Base-by-base conservation (phyloP, 345 rosid genomes). In the Adansonia digitata region DNA sequence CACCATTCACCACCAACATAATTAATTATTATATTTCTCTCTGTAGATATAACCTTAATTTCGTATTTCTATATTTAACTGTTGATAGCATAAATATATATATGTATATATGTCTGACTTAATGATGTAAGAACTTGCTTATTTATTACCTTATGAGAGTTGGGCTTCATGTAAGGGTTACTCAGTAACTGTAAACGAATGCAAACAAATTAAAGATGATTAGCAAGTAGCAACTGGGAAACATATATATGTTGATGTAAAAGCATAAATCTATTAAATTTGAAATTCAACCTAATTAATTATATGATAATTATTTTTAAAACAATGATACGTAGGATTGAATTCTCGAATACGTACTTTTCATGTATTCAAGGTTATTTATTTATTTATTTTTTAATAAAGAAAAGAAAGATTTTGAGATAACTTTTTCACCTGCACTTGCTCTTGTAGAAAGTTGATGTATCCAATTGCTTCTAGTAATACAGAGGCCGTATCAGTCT, bases 401-500 rank as follows among this genome's bases (percentile, higher is more conserved):
- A 48, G 5, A 42, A 39, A n/a, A 1, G 29, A 39, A 5, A 39
- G 10, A 12, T 10, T 15, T 34, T 39, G 5, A 15, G n/a, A 22
- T 43, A 46, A 1, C 15, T 69, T 43, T n/a, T 62, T 82, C 64
- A 93, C 98, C 94, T 90, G 86, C 59, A 93, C 90, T 84, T 93
- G 98, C 74, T 90, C 92, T 76, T 93, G 97, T 45, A 90, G 84
- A 73, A 84, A 90, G 69, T 88, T 90, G 69, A 93, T 91, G 61
- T 85, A 90, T 76, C 87, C 89, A 76, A 91, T 87, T 15, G 98
- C 90, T 83, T 93, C 98, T 45, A 84, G 85, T 39, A 93, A 82
- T 74, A 93, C 98, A 20, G 98, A 93, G 64, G 98, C 94, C 13
- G 97, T 91, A 68, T 93, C 98, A 56, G 98, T 93, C 98, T 93